These are phyloP conservation scores for Pueraria montana DNA, from an alignment of 306 rosid species.

Conservation along the genomic window DNA sequence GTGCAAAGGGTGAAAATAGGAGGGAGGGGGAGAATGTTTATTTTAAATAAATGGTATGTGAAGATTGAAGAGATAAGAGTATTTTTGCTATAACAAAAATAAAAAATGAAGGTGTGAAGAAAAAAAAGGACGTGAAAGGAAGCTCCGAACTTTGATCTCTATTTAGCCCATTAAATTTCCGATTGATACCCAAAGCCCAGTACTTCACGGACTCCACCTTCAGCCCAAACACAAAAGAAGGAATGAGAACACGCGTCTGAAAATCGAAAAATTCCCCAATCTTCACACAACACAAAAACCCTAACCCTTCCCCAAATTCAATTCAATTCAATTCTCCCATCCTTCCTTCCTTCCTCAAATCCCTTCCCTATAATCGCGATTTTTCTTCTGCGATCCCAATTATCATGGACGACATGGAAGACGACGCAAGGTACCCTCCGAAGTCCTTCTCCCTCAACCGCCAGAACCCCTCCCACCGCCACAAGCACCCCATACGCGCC, in stretches of 20 bases:
- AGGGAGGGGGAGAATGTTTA: no score
- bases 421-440: constrained; percentile 63
- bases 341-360: no score
- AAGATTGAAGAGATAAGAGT: no score
- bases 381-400: neutral
- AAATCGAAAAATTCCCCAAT: constrained; percentile 21
- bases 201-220: neutral
- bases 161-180: neutral
- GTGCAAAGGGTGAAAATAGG: no score
- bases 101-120: neutral
- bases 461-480: constrained; percentile 56
- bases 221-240: neutral
- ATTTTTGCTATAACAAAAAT: no score
- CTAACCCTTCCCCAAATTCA: constrained; percentile 12
- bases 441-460: constrained; percentile 56
- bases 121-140: neutral
- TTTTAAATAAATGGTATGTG: no score
- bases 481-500: constrained; percentile 54
- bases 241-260: neutral
- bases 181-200: neutral
- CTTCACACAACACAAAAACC: constrained; percentile 11
- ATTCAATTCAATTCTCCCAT: no score
- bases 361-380: neutral
- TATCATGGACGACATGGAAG: constrained; percentile 65
- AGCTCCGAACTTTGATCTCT: neutral